Conservation (phyloP, 2,329 filamentous ascomycete genomes). For the Alternaria atra region DNA sequence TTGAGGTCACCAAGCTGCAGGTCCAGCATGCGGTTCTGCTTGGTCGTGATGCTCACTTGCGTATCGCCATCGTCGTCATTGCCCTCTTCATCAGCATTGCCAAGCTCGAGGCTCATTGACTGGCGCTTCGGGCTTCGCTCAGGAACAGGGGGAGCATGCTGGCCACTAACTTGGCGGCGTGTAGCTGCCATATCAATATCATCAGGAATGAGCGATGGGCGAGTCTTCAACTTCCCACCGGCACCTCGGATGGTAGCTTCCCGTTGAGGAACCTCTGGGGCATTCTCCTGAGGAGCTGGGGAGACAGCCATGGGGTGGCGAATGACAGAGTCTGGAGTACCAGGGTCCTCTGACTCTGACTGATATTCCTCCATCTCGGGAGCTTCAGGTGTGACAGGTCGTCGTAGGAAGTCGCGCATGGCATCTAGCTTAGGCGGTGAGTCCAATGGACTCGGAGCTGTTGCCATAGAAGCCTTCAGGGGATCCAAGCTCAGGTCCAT, state of each 20-base stretch:
- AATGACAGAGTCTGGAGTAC: slow-evolving; percentile 90
- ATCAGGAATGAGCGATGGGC: slow-evolving; percentile 85
- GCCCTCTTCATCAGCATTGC: slow-evolving; percentile 45
- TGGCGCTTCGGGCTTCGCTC: slow-evolving; percentile 50
- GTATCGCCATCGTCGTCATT: slow-evolving; percentile 46
- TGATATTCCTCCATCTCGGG: slow-evolving; percentile 50
- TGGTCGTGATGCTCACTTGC: slow-evolving; percentile 40
- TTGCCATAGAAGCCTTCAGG: slow-evolving; percentile 58
- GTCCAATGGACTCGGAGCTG: slow-evolving; percentile 41
- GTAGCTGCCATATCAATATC: slow-evolving; percentile 88
- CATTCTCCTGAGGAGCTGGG: slow-evolving; percentile 57
- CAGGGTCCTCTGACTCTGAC: slow-evolving; percentile 68
- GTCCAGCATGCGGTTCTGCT: slow-evolving; percentile 68
- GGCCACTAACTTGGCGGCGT: slow-evolving; percentile 83
- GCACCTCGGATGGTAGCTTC: slow-evolving; percentile 89
- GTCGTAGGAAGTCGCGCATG: slow-evolving; percentile 49
- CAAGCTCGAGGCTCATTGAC: slow-evolving; percentile 46
- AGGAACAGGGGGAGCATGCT: slow-evolving; percentile 61
- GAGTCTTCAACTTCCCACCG: slow-evolving; percentile 86
- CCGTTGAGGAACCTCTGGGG: slow-evolving; percentile 77
- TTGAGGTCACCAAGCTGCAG: slow-evolving; percentile 83
- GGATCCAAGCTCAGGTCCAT: slow-evolving; percentile 65
- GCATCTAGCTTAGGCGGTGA: slow-evolving; percentile 50
- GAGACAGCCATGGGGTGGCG: slow-evolving; percentile 69
- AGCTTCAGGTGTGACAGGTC: slow-evolving; percentile 63